A percentile compares a stretch with the other conserved stretches of the same genome.
Conservation (phyloP, 2,329 filamentous ascomycete species). For the Ceratocystiopsis sp. region DNA sequence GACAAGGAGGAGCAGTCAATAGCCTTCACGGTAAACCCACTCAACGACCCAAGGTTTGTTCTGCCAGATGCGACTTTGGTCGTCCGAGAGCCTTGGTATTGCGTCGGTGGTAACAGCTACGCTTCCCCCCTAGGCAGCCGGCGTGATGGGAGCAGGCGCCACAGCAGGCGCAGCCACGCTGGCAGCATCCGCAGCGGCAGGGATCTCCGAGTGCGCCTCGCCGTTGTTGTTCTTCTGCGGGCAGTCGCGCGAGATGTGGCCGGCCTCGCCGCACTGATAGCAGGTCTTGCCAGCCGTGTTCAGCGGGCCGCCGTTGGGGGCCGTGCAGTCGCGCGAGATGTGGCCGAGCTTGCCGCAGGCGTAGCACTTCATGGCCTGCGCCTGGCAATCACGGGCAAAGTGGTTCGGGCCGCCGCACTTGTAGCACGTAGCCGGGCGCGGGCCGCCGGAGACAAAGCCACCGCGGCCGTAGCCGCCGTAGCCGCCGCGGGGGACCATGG, state of each 20-base stretch:
- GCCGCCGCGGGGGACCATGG: conserved; percentile 43
- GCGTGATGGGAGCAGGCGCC: conserved; percentile 25
- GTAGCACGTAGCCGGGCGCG: conserved; percentile 54
- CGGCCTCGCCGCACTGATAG: conserved; percentile 91
- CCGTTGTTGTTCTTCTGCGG: conserved; percentile 48
- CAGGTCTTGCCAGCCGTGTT: conserved; percentile 97
- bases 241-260: conserved; percentile 93
- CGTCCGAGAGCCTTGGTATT: too few relatives aligned
- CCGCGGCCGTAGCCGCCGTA: conserved; percentile 48
- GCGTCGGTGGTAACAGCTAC: too few relatives aligned
- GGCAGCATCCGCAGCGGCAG: conserved; percentile 22
- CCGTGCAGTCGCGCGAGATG: conserved; percentile 87
- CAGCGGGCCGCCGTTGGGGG: conserved; percentile 85
- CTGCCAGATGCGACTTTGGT: too few relatives aligned
- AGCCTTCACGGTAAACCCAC: too few relatives aligned
- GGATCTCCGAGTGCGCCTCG: conserved; percentile 29
- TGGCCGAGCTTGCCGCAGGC: conserved; percentile 90
- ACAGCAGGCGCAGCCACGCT: conserved; percentile 19
- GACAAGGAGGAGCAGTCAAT: too few relatives aligned
- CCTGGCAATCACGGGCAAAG: conserved; percentile 95
- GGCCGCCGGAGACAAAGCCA: conserved; percentile 48
- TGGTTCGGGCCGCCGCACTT: conserved; percentile 83
- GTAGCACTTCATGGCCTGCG: conserved; percentile 97
- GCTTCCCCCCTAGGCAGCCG: conserved; percentile 12
- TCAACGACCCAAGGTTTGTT: neutral